Evolutionary conservation across 2,329 filamentous ascomycete genomes (phyloP).

Genomic region (Metarhizium robertsii): DNA sequence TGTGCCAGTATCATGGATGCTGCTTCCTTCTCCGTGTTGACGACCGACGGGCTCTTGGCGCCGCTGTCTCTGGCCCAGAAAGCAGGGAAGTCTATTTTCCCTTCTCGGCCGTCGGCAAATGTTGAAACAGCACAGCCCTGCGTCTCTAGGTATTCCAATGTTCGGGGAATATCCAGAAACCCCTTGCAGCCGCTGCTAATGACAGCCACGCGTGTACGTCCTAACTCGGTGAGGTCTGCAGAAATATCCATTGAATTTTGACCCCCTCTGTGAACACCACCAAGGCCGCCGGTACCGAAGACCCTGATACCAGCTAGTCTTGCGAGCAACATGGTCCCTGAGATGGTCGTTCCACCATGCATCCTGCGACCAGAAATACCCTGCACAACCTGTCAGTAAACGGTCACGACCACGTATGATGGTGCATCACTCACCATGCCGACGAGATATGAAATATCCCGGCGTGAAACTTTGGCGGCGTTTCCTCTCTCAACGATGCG

Average conservation of each 20-base stretch:
- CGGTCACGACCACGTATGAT: neutral
- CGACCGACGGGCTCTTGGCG: constrained; percentile 63
- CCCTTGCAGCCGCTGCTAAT: constrained; percentile 90
- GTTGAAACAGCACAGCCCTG: constrained; percentile 77
- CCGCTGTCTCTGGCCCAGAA: constrained; percentile 91
- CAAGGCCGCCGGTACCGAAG: constrained; percentile 90
- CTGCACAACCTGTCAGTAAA: constrained; percentile 23
- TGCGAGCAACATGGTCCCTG: constrained; percentile 86
- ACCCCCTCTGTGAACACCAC: constrained; percentile 85
- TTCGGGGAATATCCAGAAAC: constrained; percentile 85
- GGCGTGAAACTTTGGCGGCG: constrained; percentile 74
- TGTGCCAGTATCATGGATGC: constrained; percentile 84
- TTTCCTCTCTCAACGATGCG: constrained; percentile 58
- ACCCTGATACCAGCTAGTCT: constrained; percentile 79
- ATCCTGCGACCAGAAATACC: constrained; percentile 57
- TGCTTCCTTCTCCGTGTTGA: constrained; percentile 70
- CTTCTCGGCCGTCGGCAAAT: constrained; percentile 72
- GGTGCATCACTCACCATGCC: constrained; percentile 52
- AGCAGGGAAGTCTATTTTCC: constrained; percentile 74
- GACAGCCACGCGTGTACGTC: constrained; percentile 79
- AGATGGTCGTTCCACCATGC: constrained; percentile 87
- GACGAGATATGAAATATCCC: constrained; percentile 75
- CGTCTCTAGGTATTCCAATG: constrained; percentile 67
- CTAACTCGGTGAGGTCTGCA: constrained; percentile 88
- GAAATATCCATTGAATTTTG: constrained; percentile 87